Evolutionary conservation across 2,329 filamentous ascomycete species (phyloP).

Genomic region (Biscogniauxia marginata): DNA sequence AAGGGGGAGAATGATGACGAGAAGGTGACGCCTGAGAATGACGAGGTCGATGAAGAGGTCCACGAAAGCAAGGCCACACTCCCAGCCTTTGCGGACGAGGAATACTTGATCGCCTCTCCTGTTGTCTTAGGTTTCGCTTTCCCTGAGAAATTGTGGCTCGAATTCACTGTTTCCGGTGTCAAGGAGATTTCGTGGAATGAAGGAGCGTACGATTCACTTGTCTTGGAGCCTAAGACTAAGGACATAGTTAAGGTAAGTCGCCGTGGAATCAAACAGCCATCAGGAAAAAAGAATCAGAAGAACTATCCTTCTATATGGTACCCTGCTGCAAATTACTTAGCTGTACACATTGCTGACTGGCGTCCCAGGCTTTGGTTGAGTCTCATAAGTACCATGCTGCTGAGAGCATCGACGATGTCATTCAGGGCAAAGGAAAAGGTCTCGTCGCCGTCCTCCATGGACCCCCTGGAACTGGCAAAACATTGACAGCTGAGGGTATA

Average conservation of each 20-base stretch:
- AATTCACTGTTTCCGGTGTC: constrained; percentile 78
- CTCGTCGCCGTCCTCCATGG: constrained; percentile 81
- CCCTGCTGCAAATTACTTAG: not conserved
- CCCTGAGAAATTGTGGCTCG: constrained; percentile 85
- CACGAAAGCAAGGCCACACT: constrained; percentile 26
- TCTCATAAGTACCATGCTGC: constrained; percentile 80
- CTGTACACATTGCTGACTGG: constrained; percentile 3
- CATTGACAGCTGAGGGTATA: constrained; percentile 82
- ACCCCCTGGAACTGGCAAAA: constrained; percentile 85
- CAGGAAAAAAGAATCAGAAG: too few species aligned
- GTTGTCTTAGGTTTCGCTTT: constrained; percentile 87
- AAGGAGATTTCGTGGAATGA: constrained; percentile 83
- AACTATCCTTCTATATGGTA: not conserved
- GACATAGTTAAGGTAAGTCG: constrained; percentile 60
- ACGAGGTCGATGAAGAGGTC: constrained; percentile 28
- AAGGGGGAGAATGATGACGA: constrained; percentile 18
- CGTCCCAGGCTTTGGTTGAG: constrained; percentile 66
- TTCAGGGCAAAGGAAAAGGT: constrained; percentile 82
- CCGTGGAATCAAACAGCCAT: too few species aligned
- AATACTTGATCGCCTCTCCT: constrained; percentile 79
- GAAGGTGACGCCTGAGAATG: constrained; percentile 1
- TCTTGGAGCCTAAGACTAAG: constrained; percentile 62
- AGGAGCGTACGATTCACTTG: constrained; percentile 76
- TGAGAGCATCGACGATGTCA: constrained; percentile 79
- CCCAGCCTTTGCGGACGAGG: constrained; percentile 72